Evolutionary conservation across 2,329 filamentous ascomycete species (phyloP), one percentile per base, ranked within the genome.

Genomic region (Fusarium sp.): DNA sequence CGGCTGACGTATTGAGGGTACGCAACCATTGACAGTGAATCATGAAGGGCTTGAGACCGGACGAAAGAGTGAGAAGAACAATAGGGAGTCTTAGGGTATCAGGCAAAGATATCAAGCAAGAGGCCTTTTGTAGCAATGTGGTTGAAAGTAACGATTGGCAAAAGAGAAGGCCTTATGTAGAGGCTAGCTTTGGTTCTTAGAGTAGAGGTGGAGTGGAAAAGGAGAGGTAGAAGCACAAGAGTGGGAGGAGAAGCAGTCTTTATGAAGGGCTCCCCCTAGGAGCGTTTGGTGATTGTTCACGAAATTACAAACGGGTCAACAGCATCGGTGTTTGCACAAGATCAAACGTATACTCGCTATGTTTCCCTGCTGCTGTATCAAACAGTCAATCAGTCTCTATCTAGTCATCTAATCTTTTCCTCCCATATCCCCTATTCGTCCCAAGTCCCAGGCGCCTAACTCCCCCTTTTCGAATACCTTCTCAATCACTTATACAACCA

Each of bases 241-340:
- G 45, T 57, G 54, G 51, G 30, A 48, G 53, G 53, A 20, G 30
- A n/a, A 54, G 60, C 7, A 34, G 22, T 20, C 55, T 15, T 68
- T 70, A 68, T 47, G 51, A 51, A 54, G 46, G 47, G 34, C n/a
- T 54, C 48, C 34, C 32, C 32, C 20, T 5, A 24, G 18, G 18
- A 52, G 38, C 32, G 49, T 54, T 47, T 45, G 29, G 15, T 64
- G 63, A 65, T 65, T 64, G 67, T 70, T 47, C 67, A 63, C 67
- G 44, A 29, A 47, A 34, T 47, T n/a, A 16, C 22, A 44, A 22
- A 54, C 69, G 58, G 64, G 58, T 71, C 64, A 69, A 71, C 34
- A 49, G 55, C 18, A 44, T 38, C 32, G 25, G 48, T 56, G 47
- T 44, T 58, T 69, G 52, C 56, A 44, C 43, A 44, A 58, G 38